Evolutionary conservation across 805 yeast genomes (phyloP), one percentile per base, ranked within the genome.

Genomic region (Candida sithepensis): DNA sequence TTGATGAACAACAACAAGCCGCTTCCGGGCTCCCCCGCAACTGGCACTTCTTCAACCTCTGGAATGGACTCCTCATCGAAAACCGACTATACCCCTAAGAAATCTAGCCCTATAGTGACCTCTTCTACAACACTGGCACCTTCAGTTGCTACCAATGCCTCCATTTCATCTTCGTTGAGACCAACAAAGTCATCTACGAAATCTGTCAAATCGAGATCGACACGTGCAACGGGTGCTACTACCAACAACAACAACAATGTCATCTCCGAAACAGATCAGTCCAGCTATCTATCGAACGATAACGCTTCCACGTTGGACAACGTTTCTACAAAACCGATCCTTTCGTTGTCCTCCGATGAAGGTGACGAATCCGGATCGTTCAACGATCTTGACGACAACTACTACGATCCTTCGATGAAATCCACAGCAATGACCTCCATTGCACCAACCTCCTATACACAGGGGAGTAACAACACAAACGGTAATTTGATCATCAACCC

Each of bases 341-440:
- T 75, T 47, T 77, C 80, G 28, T 59, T 74, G 8, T 63, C 73
- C 3, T 71, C 78, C 1, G 48, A 48, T 22, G 55, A 55, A 13
- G 47, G 48, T 8, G 60, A 54, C 44, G 60, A 51, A 22, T 23
- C 38, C 37, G 4, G 49, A 46, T 26, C 21, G 14, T 38, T 39
- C 22, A 21, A 23, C n/a, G 30, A 39, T 39, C 32, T 21, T 5
- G 50, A 52, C 3, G 52, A 47, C 4, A 50, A 51, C 43, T 45
- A 54, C 26, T 50, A 55, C 45, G 54, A 53, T 37, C 51, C 49
- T 62, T 74, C 51, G 50, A 50, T 45, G 66, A 68, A 52, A 5
- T 72, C 79, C 2, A 75, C 81, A 1, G 72, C 77, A 3, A 77
- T 75, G 51, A 76, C 81, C 2, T 75, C 81, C 3, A 59, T 75